Evolutionary conservation across 179 eudicot species (phyloP).

Genomic region (Spinacia oleracea): DNA sequence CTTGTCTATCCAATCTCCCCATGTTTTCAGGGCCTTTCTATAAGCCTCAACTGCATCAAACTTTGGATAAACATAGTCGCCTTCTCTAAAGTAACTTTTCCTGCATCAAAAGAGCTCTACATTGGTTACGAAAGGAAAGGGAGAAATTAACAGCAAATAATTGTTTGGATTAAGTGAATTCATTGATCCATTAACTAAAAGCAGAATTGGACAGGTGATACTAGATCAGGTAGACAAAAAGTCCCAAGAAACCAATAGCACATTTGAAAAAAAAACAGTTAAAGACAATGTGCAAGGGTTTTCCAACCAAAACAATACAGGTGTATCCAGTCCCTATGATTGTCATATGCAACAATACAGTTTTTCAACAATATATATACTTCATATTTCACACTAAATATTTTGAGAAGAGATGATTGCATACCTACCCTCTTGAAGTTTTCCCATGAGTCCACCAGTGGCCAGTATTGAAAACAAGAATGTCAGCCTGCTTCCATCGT

Average conservation of each 20-base stretch:
- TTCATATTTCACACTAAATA: background rate
- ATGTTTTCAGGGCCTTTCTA: slow-evolving; percentile 73
- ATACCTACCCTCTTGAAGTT: slow-evolving; percentile 85
- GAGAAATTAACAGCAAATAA: background rate
- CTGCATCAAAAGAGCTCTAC: slow-evolving; percentile 36
- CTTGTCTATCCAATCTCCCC: slow-evolving; percentile 71
- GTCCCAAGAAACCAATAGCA: background rate
- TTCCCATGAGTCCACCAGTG: slow-evolving; percentile 99
- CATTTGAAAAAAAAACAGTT: background rate
- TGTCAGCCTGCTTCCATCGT: slow-evolving; percentile 82
- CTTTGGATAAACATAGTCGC: slow-evolving; percentile 57
- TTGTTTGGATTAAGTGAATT: background rate
- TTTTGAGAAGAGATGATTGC: slow-evolving; percentile 16
- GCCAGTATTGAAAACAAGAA: slow-evolving; percentile 91
- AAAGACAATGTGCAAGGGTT: background rate
- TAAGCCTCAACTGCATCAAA: slow-evolving; percentile 81
- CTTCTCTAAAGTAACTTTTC: slow-evolving; percentile 79
- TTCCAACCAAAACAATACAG: background rate
- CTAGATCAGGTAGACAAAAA: background rate
- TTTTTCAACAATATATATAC: background rate
- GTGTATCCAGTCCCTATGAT: background rate
- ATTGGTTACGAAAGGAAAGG: background rate
- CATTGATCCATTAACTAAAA: background rate
- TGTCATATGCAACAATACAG: background rate
- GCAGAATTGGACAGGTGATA: background rate